phyloP scores from a whole-genome alignment of 495 filamentous ascomycete genomes.

The Chaetomium fimeti region DNA sequence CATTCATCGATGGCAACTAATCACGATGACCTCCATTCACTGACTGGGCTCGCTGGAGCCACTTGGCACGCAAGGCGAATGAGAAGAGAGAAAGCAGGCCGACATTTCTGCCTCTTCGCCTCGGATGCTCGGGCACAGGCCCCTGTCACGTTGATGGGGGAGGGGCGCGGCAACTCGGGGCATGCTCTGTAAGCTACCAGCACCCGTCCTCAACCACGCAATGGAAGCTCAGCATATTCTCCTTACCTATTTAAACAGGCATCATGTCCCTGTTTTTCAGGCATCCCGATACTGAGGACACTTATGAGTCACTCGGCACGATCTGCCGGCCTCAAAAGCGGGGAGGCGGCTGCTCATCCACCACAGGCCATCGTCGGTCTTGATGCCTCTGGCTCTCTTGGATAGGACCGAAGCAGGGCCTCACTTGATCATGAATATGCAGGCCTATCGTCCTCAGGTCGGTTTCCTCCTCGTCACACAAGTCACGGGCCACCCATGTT shows the following conservation, averaged over 20 bases:
- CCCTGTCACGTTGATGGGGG: not conserved
- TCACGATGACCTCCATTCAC: no score
- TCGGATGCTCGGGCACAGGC: not conserved
- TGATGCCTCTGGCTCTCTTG: not conserved
- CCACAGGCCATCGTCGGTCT: not conserved
- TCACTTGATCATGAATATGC: no score
- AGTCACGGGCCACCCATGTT: not conserved
- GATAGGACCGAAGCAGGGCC: no score
- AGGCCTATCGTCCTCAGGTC: not conserved
- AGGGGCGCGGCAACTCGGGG: not conserved
- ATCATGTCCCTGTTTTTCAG: not conserved
- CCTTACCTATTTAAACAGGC: not conserved
- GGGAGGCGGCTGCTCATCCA: not conserved
- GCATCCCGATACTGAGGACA: not conserved
- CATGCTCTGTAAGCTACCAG: not conserved
- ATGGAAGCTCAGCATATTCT: not conserved
- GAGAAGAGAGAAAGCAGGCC: not conserved
- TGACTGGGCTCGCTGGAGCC: no score
- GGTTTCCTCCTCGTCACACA: not conserved
- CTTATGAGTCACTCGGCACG: constrained; percentile 4
- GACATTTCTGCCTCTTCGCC: not conserved
- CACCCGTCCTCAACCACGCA: not conserved
- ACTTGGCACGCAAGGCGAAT: not conserved
- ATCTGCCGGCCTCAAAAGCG: not conserved
- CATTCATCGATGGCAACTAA: no score